These are phyloP conservation scores for Chondrus crispus DNA, from an alignment of 23 red algal genomes.

Conservation along the genomic window DNA sequence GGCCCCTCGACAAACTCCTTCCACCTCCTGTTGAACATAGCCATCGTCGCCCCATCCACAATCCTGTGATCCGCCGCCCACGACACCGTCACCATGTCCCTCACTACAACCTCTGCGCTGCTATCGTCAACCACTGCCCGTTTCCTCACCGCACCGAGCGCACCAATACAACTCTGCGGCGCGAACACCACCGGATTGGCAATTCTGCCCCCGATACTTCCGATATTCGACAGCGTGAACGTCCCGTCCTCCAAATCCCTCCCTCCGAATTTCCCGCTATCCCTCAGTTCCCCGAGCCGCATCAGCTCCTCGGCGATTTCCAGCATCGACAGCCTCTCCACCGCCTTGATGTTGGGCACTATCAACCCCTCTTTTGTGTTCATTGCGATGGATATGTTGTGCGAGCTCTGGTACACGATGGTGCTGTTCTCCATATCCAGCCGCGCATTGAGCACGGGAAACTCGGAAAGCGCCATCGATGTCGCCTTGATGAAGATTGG, in stretches of 20 bases:
- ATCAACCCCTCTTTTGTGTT: conserved; percentile 56
- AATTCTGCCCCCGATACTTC: conserved; percentile 46
- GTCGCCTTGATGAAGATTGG: conserved; percentile 76
- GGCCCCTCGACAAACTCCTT: conserved; percentile 41
- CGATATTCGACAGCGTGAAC: conserved; percentile 69
- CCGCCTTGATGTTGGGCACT: conserved; percentile 65
- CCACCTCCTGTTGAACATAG: conserved; percentile 51
- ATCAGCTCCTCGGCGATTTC: conserved; percentile 48
- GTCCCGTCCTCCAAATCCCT: conserved; percentile 51
- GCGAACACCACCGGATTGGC: conserved; percentile 42
- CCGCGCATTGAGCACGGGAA: conserved; percentile 57
- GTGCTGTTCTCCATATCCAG: conserved; percentile 10
- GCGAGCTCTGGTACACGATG: conserved; percentile 41
- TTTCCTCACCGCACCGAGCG: not conserved
- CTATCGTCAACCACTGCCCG: not conserved
- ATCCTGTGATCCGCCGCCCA: conserved; percentile 71
- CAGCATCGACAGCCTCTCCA: conserved; percentile 19
- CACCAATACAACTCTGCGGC: not conserved
- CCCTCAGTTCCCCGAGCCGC: not conserved
- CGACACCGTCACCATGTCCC: conserved; percentile 18
- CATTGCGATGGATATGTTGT: conserved; percentile 75
- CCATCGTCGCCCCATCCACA: conserved; percentile 68
- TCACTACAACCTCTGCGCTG: too few species aligned
- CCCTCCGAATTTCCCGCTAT: conserved; percentile 16
- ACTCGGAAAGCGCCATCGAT: conserved; percentile 48